Base-by-base conservation (phyloP, 208 protist genomes). In the Acanthamoeba sp. region DNA sequence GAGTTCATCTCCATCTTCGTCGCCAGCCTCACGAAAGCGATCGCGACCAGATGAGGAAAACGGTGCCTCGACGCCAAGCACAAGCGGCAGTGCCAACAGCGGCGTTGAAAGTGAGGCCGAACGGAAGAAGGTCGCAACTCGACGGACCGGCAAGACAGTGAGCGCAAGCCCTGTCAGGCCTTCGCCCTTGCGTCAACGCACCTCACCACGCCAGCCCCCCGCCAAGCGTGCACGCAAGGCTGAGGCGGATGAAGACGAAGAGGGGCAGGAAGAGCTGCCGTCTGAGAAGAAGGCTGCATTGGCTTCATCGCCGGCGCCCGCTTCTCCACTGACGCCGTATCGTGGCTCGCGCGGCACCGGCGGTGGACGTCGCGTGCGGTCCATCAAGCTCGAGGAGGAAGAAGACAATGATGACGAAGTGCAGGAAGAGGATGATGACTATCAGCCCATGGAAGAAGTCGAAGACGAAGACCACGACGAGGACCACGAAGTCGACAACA, bases 261-360 rank as follows among this genome's bases (percentile, higher is more conserved):
- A 89, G 9, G 48, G 38, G 32, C 27, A 89, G 64, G 36, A 12
- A 27, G 16, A 64, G 52, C 24, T 9, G 16, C 1, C 9, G 38
- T 4, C 1, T 34, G 34, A 20, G 18, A 2, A 36, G 45, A 48
- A 57, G 76, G 1, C 42, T 0, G 27, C n/a, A n/a, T n/a, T 36
- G 76, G 7, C 66, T 6, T 12, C 38, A 14, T 27, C 80, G 12
- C 16, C 48, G 3, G 5, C 42, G 29, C 6, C 45, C 20, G 52
- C 80, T 50, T 64, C 80, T 24, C 42, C 42, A 14, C 80, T 64
- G 29, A 89, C 80, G 52, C 42, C 80, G 2, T 89, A 89, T 62
- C 42, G 52, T 2, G 71, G 71, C 10, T n/a, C 71, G 5, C 29
- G 71, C 6, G 71, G 66, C n/a, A 20, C 66, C 12, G 38, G 10